phyloP scores from a whole-genome alignment of 495 filamentous ascomycete genomes.

The Bacidia rubella region DNA sequence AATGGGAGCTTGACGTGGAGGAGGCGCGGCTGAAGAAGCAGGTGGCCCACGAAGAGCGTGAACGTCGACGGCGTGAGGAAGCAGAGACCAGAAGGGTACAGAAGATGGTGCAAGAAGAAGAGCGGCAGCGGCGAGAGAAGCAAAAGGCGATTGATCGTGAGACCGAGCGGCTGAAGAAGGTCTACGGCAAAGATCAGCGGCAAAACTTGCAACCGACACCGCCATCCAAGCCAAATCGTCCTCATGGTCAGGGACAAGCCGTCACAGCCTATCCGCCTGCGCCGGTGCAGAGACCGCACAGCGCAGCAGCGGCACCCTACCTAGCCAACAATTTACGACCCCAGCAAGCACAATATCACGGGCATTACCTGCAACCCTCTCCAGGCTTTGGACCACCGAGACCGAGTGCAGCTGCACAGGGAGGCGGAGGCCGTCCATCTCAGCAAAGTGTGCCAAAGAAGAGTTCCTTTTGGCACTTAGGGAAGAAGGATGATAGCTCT shows the following conservation, averaged over 20 bases:
- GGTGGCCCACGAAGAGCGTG: constrained; percentile 39
- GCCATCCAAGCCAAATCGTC: constrained; percentile 9
- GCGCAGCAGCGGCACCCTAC: constrained; percentile 9
- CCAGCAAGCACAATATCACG: constrained; percentile 8
- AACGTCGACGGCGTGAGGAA: constrained; percentile 38
- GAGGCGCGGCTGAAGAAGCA: constrained; percentile 46
- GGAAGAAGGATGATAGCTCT: constrained; percentile 22
- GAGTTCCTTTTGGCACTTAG: constrained; percentile 36
- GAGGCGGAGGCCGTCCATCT: constrained; percentile 11
- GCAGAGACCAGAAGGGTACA: constrained; percentile 57
- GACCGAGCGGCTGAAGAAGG: constrained; percentile 61
- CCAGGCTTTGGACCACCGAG: background rate
- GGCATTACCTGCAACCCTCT: constrained; percentile 22
- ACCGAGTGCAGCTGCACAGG: constrained; percentile 11
- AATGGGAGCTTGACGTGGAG: constrained; percentile 50
- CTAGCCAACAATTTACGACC: constrained; percentile 12
- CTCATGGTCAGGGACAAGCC: background rate
- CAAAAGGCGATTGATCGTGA: constrained; percentile 70
- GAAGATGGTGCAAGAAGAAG: constrained; percentile 68
- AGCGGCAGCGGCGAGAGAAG: constrained; percentile 46
- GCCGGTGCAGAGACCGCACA: constrained; percentile 17
- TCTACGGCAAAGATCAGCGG: constrained; percentile 50
- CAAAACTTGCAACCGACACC: constrained; percentile 23
- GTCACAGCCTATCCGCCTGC: constrained; percentile 11
- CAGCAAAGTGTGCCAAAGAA: constrained; percentile 30